Conservation (phyloP, 2,329 filamentous ascomycete species). For the Fusarium xyrophilum region DNA sequence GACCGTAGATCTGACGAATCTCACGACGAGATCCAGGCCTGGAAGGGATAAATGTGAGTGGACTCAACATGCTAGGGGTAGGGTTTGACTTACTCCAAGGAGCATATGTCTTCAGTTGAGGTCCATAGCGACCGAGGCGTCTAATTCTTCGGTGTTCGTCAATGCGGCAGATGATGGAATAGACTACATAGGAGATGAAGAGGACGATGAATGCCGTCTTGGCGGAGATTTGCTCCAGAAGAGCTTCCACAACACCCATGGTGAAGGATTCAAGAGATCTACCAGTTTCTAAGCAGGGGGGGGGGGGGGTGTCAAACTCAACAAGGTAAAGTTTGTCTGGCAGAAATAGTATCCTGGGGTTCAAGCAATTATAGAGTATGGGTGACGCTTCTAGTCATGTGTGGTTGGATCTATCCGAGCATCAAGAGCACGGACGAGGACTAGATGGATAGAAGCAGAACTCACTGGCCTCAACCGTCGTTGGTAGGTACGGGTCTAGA, state of each 20-base stretch:
- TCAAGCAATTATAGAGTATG: not conserved
- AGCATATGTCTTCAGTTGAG: slow-evolving; percentile 45
- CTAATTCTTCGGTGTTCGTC: slow-evolving; percentile 54
- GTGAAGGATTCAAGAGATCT: slow-evolving; percentile 1
- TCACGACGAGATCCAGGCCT: slow-evolving; percentile 70
- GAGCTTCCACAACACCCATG: slow-evolving; percentile 60
- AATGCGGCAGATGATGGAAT: slow-evolving; percentile 48
- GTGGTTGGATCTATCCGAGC: not conserved
- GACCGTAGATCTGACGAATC: slow-evolving; percentile 60
- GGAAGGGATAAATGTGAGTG: not conserved
- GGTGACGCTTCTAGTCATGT: not conserved
- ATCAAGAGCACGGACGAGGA: not conserved
- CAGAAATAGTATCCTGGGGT: not conserved
- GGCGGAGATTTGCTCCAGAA: slow-evolving; percentile 54
- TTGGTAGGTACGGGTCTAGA: not conserved
- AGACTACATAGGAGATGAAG: slow-evolving; percentile 48
- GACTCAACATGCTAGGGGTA: not conserved
- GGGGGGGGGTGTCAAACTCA: too few species aligned
- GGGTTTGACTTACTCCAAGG: slow-evolving; percentile 55
- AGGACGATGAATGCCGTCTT: slow-evolving; percentile 49
- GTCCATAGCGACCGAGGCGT: slow-evolving; percentile 54
- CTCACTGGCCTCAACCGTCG: not conserved
- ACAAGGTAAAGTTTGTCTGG: not conserved
- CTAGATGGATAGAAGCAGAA: not conserved
- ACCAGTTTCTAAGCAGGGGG: too few species aligned